Percentiles rank a stretch among this genome's conserved stretches.
Evolutionary conservation across 2,329 filamentous ascomycete species (phyloP).

Genomic region (Rutstroemia sp.): DNA sequence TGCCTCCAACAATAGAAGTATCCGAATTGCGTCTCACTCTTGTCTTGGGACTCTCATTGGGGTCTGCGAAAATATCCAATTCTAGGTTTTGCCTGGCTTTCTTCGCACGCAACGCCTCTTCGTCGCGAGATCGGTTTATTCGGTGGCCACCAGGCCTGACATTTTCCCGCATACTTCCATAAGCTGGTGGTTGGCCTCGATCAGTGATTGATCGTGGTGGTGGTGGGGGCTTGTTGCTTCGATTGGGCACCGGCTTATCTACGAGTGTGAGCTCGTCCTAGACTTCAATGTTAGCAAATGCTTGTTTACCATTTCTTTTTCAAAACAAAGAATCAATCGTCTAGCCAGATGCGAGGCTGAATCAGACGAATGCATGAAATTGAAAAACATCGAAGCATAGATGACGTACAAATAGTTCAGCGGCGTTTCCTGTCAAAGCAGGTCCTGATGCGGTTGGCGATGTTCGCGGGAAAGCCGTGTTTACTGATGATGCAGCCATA

Average conservation of each 20-base stretch:
- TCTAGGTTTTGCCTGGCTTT: constrained; percentile 20
- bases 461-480: constrained; percentile 41
- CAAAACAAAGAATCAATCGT: background rate
- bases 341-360: background rate
- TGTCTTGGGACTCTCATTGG: constrained; percentile 32
- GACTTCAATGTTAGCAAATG: constrained; percentile 25
- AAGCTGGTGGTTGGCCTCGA: constrained; percentile 38
- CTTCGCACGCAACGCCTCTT: constrained; percentile 48
- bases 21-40: constrained; percentile 71
- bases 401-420: constrained; percentile 69
- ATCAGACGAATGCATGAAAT: background rate
- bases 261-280: constrained; percentile 64
- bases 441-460: constrained; percentile 33
- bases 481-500: constrained; percentile 33
- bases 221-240: constrained; percentile 26
- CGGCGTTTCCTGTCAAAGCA: constrained; percentile 43
- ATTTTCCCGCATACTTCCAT: background rate
- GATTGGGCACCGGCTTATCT: constrained; percentile 42
- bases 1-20: constrained; percentile 57
- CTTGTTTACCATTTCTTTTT: background rate
- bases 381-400: background rate
- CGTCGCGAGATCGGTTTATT: constrained; percentile 52
- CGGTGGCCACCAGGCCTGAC: constrained; percentile 40
- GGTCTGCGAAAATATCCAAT: constrained; percentile 30
- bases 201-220: constrained; percentile 31